phyloP scores from a whole-genome alignment of 345 rosid genomes.

The Pistacia integerrima region DNA sequence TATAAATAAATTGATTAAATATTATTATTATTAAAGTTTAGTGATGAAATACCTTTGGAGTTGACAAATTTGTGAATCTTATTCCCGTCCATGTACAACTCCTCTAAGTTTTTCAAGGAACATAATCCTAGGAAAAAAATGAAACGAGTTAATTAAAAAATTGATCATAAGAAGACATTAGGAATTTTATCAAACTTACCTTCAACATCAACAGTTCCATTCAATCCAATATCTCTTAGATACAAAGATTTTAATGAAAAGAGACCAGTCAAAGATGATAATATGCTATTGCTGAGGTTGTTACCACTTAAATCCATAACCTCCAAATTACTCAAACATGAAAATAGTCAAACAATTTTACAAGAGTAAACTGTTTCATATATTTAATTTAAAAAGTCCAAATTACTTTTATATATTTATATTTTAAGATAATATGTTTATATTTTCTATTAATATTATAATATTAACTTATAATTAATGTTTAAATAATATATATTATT shows the following conservation, averaged over 20 bases:
- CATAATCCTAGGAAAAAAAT: neutral
- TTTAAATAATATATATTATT: no score
- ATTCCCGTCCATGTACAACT: neutral
- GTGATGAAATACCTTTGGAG: no score
- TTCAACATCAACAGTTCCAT: slow-evolving; percentile 5
- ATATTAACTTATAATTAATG: no score
- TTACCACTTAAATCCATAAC: neutral
- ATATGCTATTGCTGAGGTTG: neutral
- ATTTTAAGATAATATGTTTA: no score
- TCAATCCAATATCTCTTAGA: neutral
- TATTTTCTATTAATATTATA: no score
- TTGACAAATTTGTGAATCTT: no score
- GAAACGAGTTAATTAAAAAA: neutral
- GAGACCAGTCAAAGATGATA: slow-evolving; percentile 5
- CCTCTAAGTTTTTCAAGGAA: slow-evolving; percentile 11
- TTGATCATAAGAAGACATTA: neutral
- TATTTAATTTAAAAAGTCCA: no score
- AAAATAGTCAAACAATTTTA: no score
- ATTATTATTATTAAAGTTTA: no score
- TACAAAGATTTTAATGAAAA: slow-evolving; percentile 1
- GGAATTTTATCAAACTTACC: slow-evolving; percentile 4
- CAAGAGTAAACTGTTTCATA: no score
- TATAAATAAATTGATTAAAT: no score
- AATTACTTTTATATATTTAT: no score
- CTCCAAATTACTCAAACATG: neutral